phyloP scores from a whole-genome alignment of 345 rosid species.

The Erodium maritimum region DNA sequence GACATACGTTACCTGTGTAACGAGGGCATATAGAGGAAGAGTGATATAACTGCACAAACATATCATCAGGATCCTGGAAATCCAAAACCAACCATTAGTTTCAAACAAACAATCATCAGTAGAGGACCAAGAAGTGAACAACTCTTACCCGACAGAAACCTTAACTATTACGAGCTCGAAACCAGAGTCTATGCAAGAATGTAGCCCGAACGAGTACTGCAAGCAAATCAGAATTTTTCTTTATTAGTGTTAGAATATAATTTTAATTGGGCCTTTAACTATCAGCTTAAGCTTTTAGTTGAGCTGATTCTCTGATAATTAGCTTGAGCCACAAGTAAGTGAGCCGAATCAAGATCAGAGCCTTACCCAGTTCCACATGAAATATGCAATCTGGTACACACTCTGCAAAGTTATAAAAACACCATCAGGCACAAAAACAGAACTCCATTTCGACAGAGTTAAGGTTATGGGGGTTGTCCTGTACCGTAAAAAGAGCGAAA shows the following conservation, averaged over 20 bases:
- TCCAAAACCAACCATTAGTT: too few species aligned
- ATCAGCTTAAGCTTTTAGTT: too few species aligned
- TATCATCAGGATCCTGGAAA: conserved; percentile 1
- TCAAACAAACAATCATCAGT: too few species aligned
- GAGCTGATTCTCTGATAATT: too few species aligned
- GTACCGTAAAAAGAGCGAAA: not conserved
- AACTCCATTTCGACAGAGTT: too few species aligned
- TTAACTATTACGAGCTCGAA: not conserved
- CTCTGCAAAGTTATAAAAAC: not conserved
- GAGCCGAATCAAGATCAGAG: too few species aligned
- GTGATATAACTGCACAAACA: conserved; percentile 10
- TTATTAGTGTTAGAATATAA: too few species aligned
- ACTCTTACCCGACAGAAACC: not conserved
- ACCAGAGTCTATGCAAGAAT: not conserved
- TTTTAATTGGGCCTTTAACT: too few species aligned
- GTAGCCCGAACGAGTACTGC: not conserved
- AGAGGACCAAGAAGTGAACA: too few species aligned
- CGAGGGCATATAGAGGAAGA: conserved; percentile 9
- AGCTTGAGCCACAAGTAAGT: too few species aligned
- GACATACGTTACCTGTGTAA: conserved; percentile 6
- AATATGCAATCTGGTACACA: not conserved
- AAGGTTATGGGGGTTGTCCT: too few species aligned
- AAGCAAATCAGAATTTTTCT: not conserved
- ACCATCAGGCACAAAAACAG: too few species aligned
- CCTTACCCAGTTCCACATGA: conserved; percentile 1